phyloP scores from a whole-genome alignment of 2,329 filamentous ascomycete species.

The Cryoendolithus antarcticus region DNA sequence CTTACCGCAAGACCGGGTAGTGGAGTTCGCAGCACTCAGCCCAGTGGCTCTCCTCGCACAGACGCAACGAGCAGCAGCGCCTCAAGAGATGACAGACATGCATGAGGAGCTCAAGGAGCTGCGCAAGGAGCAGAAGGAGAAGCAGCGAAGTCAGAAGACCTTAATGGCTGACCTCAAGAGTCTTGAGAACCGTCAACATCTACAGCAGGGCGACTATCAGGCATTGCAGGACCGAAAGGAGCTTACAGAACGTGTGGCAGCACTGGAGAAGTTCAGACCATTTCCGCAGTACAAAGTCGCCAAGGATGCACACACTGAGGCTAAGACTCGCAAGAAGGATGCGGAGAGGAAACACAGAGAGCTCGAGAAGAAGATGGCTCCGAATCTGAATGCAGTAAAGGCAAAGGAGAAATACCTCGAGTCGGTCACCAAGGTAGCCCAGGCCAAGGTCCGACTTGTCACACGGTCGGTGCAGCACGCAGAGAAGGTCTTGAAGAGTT shows the following conservation, averaged over 20 bases:
- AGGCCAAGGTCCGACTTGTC: constrained; percentile 42
- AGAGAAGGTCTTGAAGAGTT: constrained; percentile 23
- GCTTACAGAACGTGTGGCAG: constrained; percentile 50
- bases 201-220: constrained; percentile 53
- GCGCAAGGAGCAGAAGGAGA: constrained; percentile 54
- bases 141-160: constrained; percentile 36
- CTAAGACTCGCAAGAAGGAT: constrained; percentile 43
- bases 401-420: constrained; percentile 56
- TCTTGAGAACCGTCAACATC: constrained; percentile 60
- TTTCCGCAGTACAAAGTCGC: constrained; percentile 52
- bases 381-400: constrained; percentile 56
- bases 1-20: constrained; percentile 86
- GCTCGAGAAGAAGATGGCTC: constrained; percentile 51
- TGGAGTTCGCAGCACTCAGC: constrained; percentile 77
- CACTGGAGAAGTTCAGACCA: constrained; percentile 54
- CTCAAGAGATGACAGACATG: constrained; percentile 50
- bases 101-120: constrained; percentile 63
- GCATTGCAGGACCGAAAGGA: constrained; percentile 49
- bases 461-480: constrained; percentile 42
- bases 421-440: constrained; percentile 44
- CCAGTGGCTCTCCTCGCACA: constrained; percentile 72
- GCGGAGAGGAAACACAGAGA: constrained; percentile 46
- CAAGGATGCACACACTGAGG: constrained; percentile 34
- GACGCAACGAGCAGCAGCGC: constrained; percentile 79
- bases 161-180: constrained; percentile 52